Conservation (phyloP, 164 flowering plant species). For the Magnolia sinica region DNA sequence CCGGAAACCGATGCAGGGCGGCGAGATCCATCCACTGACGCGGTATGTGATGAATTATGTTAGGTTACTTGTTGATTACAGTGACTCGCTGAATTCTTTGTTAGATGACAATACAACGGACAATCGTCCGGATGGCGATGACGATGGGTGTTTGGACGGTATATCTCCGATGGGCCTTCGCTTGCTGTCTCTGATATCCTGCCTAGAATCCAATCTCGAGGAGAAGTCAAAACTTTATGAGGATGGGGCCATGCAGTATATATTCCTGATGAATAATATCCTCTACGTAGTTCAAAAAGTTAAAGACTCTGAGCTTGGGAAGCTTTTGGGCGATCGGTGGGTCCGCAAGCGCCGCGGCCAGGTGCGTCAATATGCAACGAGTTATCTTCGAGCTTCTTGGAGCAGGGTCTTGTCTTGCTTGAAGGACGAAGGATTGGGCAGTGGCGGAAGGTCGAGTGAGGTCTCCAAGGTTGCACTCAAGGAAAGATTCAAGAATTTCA, state of each 20-base stretch:
- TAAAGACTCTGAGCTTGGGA: conserved; percentile 75
- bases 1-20: conserved; percentile 50
- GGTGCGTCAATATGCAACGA: conserved; percentile 64
- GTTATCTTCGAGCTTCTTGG: conserved; percentile 88
- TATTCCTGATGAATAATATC: conserved; percentile 84
- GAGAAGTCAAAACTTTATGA: conserved; percentile 77
- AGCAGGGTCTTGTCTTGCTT: conserved; percentile 59
- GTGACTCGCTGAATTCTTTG: conserved; percentile 54
- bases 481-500: conserved; percentile 81
- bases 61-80: conserved; percentile 66
- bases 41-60: conserved; percentile 91
- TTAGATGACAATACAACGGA: conserved; percentile 28
- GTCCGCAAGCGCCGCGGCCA: conserved; percentile 64
- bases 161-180: conserved; percentile 44
- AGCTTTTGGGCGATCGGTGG: conserved; percentile 77
- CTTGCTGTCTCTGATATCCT: conserved; percentile 37
- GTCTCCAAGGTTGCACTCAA: conserved; percentile 64
- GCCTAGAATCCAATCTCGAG: conserved; percentile 66
- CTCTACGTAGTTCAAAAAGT: conserved; percentile 82
- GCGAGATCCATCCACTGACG: conserved; percentile 70
- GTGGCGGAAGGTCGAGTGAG: conserved; percentile 58
- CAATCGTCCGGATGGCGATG: conserved; percentile 14
- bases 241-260: conserved; percentile 60
- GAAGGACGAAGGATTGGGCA: conserved; percentile 76
- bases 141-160: conserved; percentile 20